phyloP scores from a whole-genome alignment of 2,329 filamentous ascomycete species.

The Dothiorella sarmentorum region DNA sequence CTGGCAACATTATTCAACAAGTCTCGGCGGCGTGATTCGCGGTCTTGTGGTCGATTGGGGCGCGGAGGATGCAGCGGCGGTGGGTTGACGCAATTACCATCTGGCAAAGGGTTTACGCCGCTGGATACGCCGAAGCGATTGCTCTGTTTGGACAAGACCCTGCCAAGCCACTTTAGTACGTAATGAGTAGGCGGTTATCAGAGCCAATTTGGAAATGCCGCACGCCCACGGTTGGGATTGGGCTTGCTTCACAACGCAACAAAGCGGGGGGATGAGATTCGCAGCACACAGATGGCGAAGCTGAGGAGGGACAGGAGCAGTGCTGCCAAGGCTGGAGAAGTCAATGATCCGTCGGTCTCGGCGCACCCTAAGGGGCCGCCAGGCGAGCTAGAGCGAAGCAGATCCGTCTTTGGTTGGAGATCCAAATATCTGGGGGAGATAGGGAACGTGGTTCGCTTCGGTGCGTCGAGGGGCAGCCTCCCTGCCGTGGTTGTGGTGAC shows the following conservation, averaged over 20 bases:
- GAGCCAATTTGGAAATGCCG: slow-evolving; percentile 8
- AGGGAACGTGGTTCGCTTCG: neutral
- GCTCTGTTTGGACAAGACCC: slow-evolving; percentile 9
- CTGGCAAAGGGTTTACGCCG: slow-evolving; percentile 1
- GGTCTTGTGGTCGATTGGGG: neutral
- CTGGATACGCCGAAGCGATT: slow-evolving; percentile 15
- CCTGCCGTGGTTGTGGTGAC: neutral
- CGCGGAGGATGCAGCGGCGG: neutral
- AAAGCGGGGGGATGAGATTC: neutral
- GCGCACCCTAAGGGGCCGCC: neutral
- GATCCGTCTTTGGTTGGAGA: slow-evolving; percentile 12
- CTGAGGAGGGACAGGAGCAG: neutral
- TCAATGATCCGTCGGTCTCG: slow-evolving; percentile 6
- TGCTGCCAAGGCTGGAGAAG: slow-evolving; percentile 5
- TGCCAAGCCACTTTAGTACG: slow-evolving; percentile 14
- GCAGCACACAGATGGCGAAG: neutral
- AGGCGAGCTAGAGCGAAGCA: neutral
- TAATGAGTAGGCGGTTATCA: slow-evolving; percentile 13
- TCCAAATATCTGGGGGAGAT: slow-evolving; percentile 15
- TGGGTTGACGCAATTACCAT: slow-evolving; percentile 12
- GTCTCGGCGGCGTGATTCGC: neutral
- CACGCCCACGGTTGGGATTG: neutral
- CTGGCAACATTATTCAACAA: too few species aligned
- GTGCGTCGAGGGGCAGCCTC: neutral
- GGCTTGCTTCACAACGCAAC: neutral